Conservation (phyloP, 2,329 filamentous ascomycete species). For the Arthrobotrys entomopaga region DNA sequence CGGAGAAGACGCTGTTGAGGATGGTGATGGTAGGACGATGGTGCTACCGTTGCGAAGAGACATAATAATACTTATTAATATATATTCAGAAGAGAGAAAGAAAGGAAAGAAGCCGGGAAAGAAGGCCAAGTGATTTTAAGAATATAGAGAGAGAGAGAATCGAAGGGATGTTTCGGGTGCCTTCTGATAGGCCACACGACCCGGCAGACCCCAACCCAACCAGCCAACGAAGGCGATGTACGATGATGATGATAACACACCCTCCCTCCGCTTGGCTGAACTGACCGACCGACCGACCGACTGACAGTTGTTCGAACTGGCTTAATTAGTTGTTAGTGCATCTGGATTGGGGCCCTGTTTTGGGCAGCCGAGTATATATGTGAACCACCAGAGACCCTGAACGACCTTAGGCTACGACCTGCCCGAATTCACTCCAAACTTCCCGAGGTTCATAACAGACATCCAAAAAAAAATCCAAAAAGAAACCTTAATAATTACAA, state of each 20-base stretch:
- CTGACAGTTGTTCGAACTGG: neutral
- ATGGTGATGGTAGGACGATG: slow-evolving; percentile 9
- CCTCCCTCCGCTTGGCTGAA: neutral
- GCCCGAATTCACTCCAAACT: slow-evolving; percentile 12
- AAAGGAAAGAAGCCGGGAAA: slow-evolving; percentile 1
- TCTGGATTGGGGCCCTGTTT: neutral
- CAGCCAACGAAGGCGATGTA: neutral
- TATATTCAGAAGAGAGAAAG: neutral
- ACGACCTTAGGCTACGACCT: slow-evolving; percentile 21
- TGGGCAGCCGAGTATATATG: no score
- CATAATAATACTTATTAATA: slow-evolving; percentile 25
- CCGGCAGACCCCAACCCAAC: neutral
- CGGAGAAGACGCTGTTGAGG: slow-evolving; percentile 6
- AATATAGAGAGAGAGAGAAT: neutral
- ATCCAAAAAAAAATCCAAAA: no score
- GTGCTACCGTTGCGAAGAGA: slow-evolving; percentile 17
- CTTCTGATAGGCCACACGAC: slow-evolving; percentile 19
- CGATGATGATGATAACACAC: slow-evolving; percentile 6
- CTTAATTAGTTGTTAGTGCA: neutral
- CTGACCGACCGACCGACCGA: neutral
- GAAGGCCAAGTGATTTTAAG: neutral
- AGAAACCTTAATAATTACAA: no score
- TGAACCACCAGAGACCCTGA: neutral
- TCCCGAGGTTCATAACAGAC: neutral
- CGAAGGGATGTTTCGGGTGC: slow-evolving; percentile 30